These are phyloP conservation scores for Globisporangium polare DNA, from an alignment of 352 stramenopile genomes.

Conservation along the genomic window DNA sequence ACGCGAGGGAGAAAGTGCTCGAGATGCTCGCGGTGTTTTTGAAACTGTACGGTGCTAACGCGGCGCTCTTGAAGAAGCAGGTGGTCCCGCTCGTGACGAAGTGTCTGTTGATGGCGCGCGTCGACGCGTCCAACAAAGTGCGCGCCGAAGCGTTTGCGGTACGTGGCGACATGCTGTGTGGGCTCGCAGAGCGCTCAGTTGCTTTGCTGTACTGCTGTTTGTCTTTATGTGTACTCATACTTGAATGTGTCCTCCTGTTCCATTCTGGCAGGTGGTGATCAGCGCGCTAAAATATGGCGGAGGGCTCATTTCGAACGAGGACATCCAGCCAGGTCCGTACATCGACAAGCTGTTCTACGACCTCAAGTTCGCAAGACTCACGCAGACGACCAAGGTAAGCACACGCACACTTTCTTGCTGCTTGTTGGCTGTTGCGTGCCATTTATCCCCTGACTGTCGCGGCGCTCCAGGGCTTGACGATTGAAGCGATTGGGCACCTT, in stretches of 20 bases:
- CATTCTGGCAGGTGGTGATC: slow-evolving; percentile 40
- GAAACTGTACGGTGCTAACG: slow-evolving; percentile 40
- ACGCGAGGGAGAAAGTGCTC: slow-evolving; percentile 44
- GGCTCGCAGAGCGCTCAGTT: not conserved
- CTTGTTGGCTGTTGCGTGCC: not conserved
- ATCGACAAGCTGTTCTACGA: slow-evolving; percentile 73
- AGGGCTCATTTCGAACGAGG: slow-evolving; percentile 30
- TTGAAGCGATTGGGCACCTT: slow-evolving; percentile 59
- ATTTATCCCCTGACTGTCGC: not conserved
- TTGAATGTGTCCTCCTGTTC: not conserved
- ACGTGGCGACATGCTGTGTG: not conserved
- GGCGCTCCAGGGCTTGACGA: slow-evolving; percentile 38
- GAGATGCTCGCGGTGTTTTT: slow-evolving; percentile 48
- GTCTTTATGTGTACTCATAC: not conserved
- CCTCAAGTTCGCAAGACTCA: slow-evolving; percentile 68
- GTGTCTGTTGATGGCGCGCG: slow-evolving; percentile 51
- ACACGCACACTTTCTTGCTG: not conserved
- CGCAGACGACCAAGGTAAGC: slow-evolving; percentile 58
- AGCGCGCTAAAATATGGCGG: slow-evolving; percentile 46
- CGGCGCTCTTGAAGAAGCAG: slow-evolving; percentile 45
- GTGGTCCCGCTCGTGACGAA: slow-evolving; percentile 33
- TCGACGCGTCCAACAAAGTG: slow-evolving; percentile 65
- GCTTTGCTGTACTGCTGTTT: not conserved
- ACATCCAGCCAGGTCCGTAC: slow-evolving; percentile 49
- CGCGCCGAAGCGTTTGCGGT: slow-evolving; percentile 44